Base-by-base conservation (phyloP, 106 monocot genomes). In the Dendrobium officinale region DNA sequence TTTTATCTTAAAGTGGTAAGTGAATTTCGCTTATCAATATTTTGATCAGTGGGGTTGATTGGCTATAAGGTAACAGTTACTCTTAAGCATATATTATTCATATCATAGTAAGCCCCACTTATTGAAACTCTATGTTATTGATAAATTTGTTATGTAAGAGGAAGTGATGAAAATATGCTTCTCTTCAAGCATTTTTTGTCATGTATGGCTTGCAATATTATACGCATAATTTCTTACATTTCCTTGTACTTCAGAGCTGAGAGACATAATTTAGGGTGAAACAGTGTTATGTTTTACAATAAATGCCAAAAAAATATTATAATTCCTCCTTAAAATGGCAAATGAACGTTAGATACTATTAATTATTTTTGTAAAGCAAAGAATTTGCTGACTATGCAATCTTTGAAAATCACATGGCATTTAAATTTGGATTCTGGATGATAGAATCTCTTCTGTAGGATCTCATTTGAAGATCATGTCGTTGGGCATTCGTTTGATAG, bases 1-100 rank as follows among this genome's bases (percentile, higher is more conserved):
- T 99, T 29, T 80, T 95, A 49, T 90, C 99, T 77, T 95, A 99
- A 82, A 88, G 84, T 83, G 99, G 99, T 79, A 44, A 91, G 86
- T 87, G 78, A 75, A 72, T 95, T 99, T 64, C 88, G 89, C 10
- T 79, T 87, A 56, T 91, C 93, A 87, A 84, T 75, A 20, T 95
- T 99, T 78, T 93, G 87, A 18, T 83, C 89, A 87, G 83, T 90
- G n/a, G 99, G 99, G 8, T 87, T 89, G 73, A 87, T 56, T 75
- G 99, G 93, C 40, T 95, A 93, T 86, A 98, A 98, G 98, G 98
- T 98, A 79, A 72, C 31, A 42, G 48, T 81, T 55, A 40, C 51
- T 11, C 19, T 4, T 44, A 26, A 67, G 27, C 59, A 59, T 59
- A 5, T 20, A 59, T 20, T n/a, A 49, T 11, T 59, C 18, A 20